A percentile compares a stretch with the other conserved stretches of the same genome.
phyloP scores from a whole-genome alignment of 106 monocot species.

The Platanthera guangdongensis region DNA sequence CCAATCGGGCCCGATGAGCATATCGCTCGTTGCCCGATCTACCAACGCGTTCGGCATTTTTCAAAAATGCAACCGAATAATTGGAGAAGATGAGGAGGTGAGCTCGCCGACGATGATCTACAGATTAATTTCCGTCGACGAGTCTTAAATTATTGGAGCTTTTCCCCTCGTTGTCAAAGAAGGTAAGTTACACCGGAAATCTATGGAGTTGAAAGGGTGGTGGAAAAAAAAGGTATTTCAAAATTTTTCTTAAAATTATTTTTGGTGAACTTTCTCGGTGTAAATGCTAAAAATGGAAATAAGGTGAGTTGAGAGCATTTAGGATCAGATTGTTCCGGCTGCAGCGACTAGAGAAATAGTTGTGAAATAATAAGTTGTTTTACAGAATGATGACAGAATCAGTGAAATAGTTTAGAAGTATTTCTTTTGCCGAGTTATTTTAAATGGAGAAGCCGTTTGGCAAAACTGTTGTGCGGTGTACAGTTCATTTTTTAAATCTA shows the following conservation, averaged over 20 bases:
- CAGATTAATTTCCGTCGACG: not conserved
- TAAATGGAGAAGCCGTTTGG: no score
- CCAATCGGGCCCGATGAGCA: constrained; percentile 27
- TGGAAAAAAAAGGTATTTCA: not conserved
- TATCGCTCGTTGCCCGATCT: constrained; percentile 25
- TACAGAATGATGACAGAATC: no score
- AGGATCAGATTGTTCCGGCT: not conserved
- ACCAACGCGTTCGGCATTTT: constrained; percentile 17
- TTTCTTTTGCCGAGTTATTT: no score
- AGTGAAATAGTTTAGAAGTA: no score
- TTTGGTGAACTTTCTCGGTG: not conserved
- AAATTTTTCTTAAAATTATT: not conserved
- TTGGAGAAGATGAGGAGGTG: not conserved
- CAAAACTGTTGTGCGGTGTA: no score
- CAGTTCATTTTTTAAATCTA: no score
- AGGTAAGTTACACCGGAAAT: not conserved
- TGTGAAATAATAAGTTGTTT: no score
- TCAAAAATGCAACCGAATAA: not conserved
- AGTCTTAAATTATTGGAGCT: not conserved
- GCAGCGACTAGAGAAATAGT: no score
- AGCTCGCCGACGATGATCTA: not conserved
- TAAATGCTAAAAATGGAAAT: not conserved
- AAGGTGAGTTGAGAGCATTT: not conserved
- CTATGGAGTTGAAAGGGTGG: not conserved
- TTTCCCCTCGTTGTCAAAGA: not conserved